Conservation (phyloP, 2,329 filamentous ascomycete genomes). For the Zasmidium angulare region DNA sequence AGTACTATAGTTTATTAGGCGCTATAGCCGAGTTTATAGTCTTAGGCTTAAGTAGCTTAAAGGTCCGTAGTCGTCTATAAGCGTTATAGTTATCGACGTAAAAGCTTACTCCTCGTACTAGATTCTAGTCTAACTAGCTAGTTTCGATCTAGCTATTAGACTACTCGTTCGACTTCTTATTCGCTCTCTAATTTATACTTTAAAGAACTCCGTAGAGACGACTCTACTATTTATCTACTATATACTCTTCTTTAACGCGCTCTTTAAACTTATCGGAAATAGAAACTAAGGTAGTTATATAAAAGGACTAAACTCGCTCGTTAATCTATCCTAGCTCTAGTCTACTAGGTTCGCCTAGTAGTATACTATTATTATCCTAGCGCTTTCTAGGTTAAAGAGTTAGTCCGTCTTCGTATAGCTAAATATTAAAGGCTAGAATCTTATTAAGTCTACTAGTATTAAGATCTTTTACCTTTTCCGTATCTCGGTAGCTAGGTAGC, state of each 20-base stretch:
- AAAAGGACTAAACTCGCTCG: background rate
- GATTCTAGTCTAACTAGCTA: background rate
- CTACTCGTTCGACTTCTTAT: background rate
- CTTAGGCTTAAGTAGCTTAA: background rate
- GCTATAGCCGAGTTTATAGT: background rate
- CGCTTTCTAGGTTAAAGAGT: too few species aligned
- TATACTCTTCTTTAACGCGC: background rate
- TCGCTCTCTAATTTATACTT: background rate
- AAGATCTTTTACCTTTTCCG: background rate
- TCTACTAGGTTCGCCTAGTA: background rate
- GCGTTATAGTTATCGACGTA: too few species aligned
- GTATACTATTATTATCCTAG: too few species aligned
- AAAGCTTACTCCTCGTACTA: too few species aligned
- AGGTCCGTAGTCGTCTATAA: too few species aligned
- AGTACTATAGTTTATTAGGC: background rate
- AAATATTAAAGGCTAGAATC: too few species aligned
- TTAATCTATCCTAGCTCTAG: background rate
- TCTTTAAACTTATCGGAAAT: background rate
- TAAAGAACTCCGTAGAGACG: background rate
- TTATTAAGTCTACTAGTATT: slow-evolving; percentile 2
- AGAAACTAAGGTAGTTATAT: background rate
- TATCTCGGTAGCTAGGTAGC: background rate
- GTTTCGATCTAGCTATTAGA: background rate
- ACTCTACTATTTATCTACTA: background rate
- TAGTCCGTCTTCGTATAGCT: too few species aligned